These are phyloP conservation scores for Byssochlamys sp. DNA, from an alignment of 2,329 filamentous ascomycete species.

Conservation along the genomic window DNA sequence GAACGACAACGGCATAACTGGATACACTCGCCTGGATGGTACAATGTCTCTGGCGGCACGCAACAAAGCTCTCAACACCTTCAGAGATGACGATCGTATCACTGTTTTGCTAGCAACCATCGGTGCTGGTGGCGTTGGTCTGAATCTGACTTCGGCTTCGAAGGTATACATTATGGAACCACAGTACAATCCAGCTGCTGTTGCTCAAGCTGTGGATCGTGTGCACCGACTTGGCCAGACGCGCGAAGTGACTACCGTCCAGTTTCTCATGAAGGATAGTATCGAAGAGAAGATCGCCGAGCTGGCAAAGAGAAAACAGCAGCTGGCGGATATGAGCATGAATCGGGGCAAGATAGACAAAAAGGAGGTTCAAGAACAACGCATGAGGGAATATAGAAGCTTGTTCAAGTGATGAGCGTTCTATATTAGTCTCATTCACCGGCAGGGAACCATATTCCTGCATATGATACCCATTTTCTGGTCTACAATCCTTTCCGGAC, in stretches of 20 bases:
- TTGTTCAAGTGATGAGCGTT: slow-evolving; percentile 40
- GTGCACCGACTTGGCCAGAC: slow-evolving; percentile 86
- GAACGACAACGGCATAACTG: slow-evolving; percentile 42
- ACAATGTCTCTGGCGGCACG: slow-evolving; percentile 71
- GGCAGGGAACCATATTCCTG: neutral
- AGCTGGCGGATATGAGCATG: slow-evolving; percentile 79
- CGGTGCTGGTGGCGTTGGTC: slow-evolving; percentile 78
- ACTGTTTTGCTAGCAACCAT: slow-evolving; percentile 85
- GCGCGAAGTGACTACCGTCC: slow-evolving; percentile 72
- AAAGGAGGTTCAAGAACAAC: slow-evolving; percentile 55
- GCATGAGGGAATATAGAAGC: slow-evolving; percentile 50
- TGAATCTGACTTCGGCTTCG: slow-evolving; percentile 79
- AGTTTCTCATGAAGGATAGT: slow-evolving; percentile 80
- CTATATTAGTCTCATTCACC: neutral
- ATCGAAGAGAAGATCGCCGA: slow-evolving; percentile 91
- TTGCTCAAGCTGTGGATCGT: slow-evolving; percentile 87
- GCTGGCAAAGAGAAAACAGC: slow-evolving; percentile 85
- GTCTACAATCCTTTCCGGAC: neutral
- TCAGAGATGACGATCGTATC: slow-evolving; percentile 61
- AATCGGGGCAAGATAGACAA: slow-evolving; percentile 53
- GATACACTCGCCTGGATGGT: slow-evolving; percentile 75
- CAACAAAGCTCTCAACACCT: slow-evolving; percentile 63
- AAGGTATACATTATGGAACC: slow-evolving; percentile 96
- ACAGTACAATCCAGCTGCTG: slow-evolving; percentile 90
- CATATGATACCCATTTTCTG: neutral